Base-by-base conservation (phyloP, 306 rosid genomes). In the Begonia fuchsioides region DNA sequence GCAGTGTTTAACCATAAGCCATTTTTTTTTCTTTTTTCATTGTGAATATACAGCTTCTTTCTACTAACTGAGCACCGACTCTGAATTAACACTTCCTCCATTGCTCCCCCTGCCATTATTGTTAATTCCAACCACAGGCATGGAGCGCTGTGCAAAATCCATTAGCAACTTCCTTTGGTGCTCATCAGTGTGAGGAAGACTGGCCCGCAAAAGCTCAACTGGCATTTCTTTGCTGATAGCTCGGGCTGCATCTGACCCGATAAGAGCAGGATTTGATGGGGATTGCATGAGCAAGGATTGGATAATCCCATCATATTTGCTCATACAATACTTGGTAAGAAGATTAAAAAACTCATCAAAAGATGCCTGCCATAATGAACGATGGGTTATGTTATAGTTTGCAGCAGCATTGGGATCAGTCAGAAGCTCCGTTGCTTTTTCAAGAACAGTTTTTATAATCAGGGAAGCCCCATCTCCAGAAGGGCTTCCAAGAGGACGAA, bases 341-440 rank as follows among this genome's bases (percentile, higher is more conserved):
- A 82, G 81, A 13, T 64, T 72, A 45, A 92, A 92, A 62, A 92
- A 92, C 18, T 77, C 78, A 60, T 86, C 67, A 40, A 92, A 92
- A 51, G 99, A 86, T 43, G 94, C 99, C 70, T 92, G 99, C 99
- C 99, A 92, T 17, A 79, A 86, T 13, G 76, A 60, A 39, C 93
- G 86, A 60, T 79, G 76, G 16, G 68, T 59, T 47, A 79, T 68
- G 61, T 74, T 77, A 44, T 67, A 82, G 74, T 73, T 79, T 73
- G 71, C 68, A 38, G 86, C 88, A 68, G 83, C 86, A 58, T 64
- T 80, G 57, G 78, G 88, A 62, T 82, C 81, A 1, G 86, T 92
- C 53, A 92, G 65, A 55, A 86, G 77, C 44, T 75, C 88, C n/a
- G 99, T 85, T 12, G 99, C 96, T 71, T 83, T 80, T 62, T 82